A percentile compares a stretch with the other conserved stretches of the same genome.
Evolutionary conservation across 2,329 filamentous ascomycete species (phyloP).

Genomic region (Colletotrichum tabaci): DNA sequence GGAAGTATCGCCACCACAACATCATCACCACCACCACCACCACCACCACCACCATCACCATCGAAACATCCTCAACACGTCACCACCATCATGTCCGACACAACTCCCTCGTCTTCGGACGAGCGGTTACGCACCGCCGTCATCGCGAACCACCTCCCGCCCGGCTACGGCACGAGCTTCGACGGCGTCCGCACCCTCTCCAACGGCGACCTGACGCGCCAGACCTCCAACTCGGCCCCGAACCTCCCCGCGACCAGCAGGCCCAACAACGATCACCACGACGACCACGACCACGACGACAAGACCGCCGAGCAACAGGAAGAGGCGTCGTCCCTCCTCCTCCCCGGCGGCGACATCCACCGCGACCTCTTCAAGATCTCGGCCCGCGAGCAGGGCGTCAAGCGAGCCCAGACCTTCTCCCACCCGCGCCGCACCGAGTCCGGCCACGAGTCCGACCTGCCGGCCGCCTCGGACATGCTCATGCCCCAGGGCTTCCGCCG

Average conservation of each 20-base stretch:
- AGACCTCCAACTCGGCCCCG: conserved; percentile 23
- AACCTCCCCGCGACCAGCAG: background rate
- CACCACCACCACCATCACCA: background rate
- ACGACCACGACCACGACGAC: conserved; percentile 47
- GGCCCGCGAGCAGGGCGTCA: conserved; percentile 64
- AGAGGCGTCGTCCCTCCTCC: conserved; percentile 76
- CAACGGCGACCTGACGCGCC: conserved; percentile 31
- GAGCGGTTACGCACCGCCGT: conserved; percentile 36
- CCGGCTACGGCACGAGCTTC: conserved; percentile 42
- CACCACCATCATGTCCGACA: conserved; percentile 32
- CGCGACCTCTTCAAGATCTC: conserved; percentile 83
- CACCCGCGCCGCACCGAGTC: conserved; percentile 54
- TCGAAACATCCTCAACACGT: background rate
- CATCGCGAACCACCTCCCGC: conserved; percentile 42
- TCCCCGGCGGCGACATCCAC: conserved; percentile 85
- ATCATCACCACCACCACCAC: background rate
- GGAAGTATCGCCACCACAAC: background rate
- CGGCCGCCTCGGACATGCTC: conserved; percentile 43
- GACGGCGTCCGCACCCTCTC: conserved; percentile 41
- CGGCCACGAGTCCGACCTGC: conserved; percentile 42
- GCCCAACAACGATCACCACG: background rate
- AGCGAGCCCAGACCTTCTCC: conserved; percentile 79
- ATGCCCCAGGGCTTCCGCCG: conserved; percentile 59
- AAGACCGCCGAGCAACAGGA: conserved; percentile 37
- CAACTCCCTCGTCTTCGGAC: conserved; percentile 31